Conservation (phyloP, 371 early-diverging fungal species). For the Haplosporangium sp. region DNA sequence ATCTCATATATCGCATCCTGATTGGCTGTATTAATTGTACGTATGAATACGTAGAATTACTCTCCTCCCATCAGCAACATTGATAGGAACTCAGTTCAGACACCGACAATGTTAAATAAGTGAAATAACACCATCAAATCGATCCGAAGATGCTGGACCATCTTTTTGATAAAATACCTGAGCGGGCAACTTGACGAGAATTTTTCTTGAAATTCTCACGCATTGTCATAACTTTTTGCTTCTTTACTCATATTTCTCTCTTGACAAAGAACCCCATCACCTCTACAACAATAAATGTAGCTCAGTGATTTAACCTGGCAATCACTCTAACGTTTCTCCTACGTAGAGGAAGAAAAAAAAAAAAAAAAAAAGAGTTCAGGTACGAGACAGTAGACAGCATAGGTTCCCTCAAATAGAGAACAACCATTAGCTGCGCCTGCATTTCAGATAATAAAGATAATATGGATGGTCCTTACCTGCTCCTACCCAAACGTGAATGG, state of each 20-base stretch:
- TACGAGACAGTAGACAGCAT: too few relatives aligned
- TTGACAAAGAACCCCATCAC: too few relatives aligned
- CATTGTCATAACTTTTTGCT: background rate
- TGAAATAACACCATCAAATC: background rate
- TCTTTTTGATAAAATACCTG: background rate
- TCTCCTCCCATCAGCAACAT: background rate
- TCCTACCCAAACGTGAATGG: too few relatives aligned
- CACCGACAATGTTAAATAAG: conserved; percentile 3
- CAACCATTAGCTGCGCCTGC: too few relatives aligned
- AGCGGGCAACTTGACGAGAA: conserved; percentile 2
- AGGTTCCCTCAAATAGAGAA: too few relatives aligned
- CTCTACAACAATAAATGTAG: too few relatives aligned
- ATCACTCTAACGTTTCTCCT: too few relatives aligned
- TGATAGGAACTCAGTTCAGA: conserved; percentile 13
- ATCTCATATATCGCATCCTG: background rate
- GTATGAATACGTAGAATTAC: background rate
- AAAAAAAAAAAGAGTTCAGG: too few relatives aligned
- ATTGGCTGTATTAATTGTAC: background rate
- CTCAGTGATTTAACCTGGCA: too few relatives aligned
- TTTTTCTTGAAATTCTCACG: background rate
- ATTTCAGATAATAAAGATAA: too few relatives aligned
- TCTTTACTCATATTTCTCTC: background rate
- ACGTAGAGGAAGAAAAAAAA: too few relatives aligned
- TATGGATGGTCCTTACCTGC: too few relatives aligned
- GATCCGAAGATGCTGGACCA: background rate